Percentiles rank a stretch among this genome's conserved stretches.
Conservation (phyloP, 129 eudicot species). For the Flaveria robusta region DNA sequence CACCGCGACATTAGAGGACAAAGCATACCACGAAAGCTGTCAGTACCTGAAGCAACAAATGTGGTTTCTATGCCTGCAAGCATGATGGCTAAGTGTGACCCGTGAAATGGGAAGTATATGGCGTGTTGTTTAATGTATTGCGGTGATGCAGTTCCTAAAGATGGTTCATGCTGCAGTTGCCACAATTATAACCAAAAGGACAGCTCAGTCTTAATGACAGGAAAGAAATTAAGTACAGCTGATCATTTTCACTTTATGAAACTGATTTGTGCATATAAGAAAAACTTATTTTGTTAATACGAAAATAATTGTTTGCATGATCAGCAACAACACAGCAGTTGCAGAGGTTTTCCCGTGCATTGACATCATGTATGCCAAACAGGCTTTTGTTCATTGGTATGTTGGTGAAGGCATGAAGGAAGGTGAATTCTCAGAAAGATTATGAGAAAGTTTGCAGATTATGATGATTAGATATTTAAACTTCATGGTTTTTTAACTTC, state of each 20-base stretch:
- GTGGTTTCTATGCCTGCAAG: conserved; percentile 89
- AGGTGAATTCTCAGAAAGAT: conserved; percentile 89
- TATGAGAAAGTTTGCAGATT: conserved; percentile 81
- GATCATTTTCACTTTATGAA: too few species aligned
- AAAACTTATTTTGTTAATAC: conserved; percentile 64
- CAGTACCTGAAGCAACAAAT: conserved; percentile 84
- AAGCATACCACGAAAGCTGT: conserved; percentile 83
- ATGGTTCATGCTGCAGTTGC: conserved; percentile 92
- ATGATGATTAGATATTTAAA: conserved; percentile 55
- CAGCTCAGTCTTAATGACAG: conserved; percentile 86
- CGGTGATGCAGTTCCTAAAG: conserved; percentile 91
- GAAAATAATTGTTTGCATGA: conserved; percentile 89
- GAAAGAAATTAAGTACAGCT: conserved; percentile 42
- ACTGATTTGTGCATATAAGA: conserved; percentile 2
- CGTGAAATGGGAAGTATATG: conserved; percentile 88
- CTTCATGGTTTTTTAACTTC: neutral
- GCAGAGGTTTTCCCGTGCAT: conserved; percentile 88
- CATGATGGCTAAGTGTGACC: conserved; percentile 96
- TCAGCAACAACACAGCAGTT: conserved; percentile 93
- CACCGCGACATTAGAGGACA: conserved; percentile 86
- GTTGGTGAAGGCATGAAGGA: conserved; percentile 96
- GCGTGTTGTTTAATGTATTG: conserved; percentile 91
- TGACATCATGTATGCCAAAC: conserved; percentile 82
- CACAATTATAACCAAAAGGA: conserved; percentile 77
- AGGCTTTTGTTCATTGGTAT: conserved; percentile 94